phyloP scores from a whole-genome alignment of 2,329 filamentous ascomycete species.

The Cladosporium halotolerans region DNA sequence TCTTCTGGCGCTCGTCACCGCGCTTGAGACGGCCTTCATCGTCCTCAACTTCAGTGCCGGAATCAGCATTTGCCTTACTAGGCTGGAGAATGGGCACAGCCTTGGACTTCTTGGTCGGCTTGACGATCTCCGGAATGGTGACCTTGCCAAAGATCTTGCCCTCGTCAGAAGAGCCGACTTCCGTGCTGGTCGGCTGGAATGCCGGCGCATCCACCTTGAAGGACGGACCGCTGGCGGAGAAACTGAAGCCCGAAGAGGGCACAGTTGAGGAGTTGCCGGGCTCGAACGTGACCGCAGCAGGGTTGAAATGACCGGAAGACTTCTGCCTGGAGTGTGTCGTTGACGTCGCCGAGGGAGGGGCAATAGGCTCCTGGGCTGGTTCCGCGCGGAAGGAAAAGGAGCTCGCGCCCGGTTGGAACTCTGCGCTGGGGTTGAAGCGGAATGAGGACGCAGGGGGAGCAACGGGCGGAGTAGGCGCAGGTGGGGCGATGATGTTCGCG shows the following conservation, averaged over 20 bases:
- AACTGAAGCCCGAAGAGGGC: slow-evolving; percentile 32
- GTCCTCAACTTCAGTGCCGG: slow-evolving; percentile 43
- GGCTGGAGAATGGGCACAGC: slow-evolving; percentile 69
- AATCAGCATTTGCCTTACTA: slow-evolving; percentile 20
- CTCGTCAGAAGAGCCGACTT: slow-evolving; percentile 32
- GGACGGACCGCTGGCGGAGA: slow-evolving; percentile 24
- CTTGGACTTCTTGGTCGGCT: slow-evolving; percentile 67
- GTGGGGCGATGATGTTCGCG: slow-evolving; percentile 70
- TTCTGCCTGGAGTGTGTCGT: slow-evolving; percentile 19
- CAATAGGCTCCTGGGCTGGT: slow-evolving; percentile 41
- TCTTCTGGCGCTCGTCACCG: slow-evolving; percentile 65
- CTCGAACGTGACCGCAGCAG: slow-evolving; percentile 40
- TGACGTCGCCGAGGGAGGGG: not conserved
- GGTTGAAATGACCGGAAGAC: slow-evolving; percentile 52
- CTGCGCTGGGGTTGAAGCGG: slow-evolving; percentile 27
- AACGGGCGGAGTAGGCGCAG: not conserved
- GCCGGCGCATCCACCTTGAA: slow-evolving; percentile 24
- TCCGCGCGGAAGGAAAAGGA: not conserved
- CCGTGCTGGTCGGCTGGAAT: slow-evolving; percentile 24
- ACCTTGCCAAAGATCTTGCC: slow-evolving; percentile 32
- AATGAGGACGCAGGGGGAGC: slow-evolving; percentile 8
- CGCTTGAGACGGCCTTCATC: slow-evolving; percentile 58
- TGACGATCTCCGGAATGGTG: slow-evolving; percentile 60
- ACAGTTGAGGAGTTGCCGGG: slow-evolving; percentile 22
- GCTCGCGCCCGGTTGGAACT: slow-evolving; percentile 27